phyloP scores from a whole-genome alignment of 108 stramenopile species.

The Fistulifera pelliculosa region DNA sequence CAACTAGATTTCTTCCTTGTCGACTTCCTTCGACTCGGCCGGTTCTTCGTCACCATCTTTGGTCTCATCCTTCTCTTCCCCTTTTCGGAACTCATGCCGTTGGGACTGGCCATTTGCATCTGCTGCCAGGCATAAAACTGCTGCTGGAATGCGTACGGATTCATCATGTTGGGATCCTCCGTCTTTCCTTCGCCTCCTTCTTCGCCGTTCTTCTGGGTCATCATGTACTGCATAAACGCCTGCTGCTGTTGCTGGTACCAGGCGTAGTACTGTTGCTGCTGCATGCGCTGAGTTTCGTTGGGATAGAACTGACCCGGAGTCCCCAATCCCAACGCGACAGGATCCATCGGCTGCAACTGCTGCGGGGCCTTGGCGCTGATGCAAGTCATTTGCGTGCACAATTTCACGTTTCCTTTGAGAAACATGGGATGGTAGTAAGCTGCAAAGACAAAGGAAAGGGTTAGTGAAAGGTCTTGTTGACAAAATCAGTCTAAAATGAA shows the following conservation, averaged over 20 bases:
- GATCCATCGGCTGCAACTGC: conserved; percentile 21
- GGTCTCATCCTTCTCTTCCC: no score
- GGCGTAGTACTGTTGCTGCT: not conserved
- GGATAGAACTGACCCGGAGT: conserved; percentile 7
- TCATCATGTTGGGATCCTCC: not conserved
- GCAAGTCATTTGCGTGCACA: conserved; percentile 48
- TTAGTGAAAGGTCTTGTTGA: no score
- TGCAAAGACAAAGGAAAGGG: not conserved
- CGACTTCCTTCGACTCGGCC: no score
- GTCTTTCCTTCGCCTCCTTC: not conserved
- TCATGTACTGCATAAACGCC: not conserved
- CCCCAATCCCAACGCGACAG: conserved; percentile 20
- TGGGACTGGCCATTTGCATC: no score
- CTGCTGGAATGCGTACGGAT: no score
- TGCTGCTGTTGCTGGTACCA: conserved; percentile 3
- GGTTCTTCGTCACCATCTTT: no score
- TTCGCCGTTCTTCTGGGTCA: not conserved
- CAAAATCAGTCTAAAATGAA: no score
- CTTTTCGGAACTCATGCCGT: no score
- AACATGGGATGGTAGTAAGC: conserved; percentile 54
- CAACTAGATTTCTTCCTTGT: no score
- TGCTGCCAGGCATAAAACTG: no score
- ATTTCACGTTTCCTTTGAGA: conserved; percentile 20
- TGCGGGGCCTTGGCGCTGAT: conserved; percentile 27
- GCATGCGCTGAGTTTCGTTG: not conserved